Conservation (phyloP, 139 green algal species). For the Astrephomene gubernaculifera region DNA sequence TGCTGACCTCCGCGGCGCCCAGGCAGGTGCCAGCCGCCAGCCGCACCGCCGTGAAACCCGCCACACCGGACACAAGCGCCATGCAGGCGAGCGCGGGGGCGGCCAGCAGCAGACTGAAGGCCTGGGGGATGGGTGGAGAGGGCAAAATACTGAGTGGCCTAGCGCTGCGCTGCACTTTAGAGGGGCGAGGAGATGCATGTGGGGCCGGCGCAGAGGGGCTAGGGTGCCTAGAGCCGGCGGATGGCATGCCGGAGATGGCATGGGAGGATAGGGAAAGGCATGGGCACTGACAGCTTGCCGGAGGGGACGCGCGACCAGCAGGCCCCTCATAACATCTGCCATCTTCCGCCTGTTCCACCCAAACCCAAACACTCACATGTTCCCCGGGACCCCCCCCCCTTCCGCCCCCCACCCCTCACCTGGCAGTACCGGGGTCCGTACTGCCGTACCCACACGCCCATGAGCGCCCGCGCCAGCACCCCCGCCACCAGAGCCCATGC, state of each 20-base stretch:
- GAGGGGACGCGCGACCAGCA: too few relatives aligned
- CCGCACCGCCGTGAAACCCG: constrained; percentile 77
- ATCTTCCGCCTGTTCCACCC: background rate
- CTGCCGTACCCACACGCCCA: constrained; percentile 59
- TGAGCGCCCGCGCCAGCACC: constrained; percentile 66
- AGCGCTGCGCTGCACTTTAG: too few relatives aligned
- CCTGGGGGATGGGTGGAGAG: background rate
- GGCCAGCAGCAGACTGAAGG: constrained; percentile 63
- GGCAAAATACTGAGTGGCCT: background rate
- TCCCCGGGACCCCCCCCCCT: background rate
- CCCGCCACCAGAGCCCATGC: constrained; percentile 69
- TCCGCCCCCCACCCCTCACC: background rate
- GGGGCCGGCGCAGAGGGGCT: too few relatives aligned
- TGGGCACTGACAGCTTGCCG: too few relatives aligned
- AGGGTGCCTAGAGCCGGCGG: too few relatives aligned
- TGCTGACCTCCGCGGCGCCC: constrained; percentile 80
- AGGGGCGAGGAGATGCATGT: too few relatives aligned
- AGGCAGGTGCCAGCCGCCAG: constrained; percentile 80
- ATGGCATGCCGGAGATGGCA: too few relatives aligned
- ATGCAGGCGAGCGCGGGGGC: constrained; percentile 72
- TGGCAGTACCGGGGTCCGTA: constrained; percentile 37
- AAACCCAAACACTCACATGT: background rate
- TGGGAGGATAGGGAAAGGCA: too few relatives aligned
- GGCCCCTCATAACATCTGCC: too few relatives aligned
- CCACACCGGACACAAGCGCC: constrained; percentile 61